A percentile compares a stretch with the other conserved stretches of the same genome.
phyloP scores from a whole-genome alignment of 495 filamentous ascomycete species.

The Bathelium albidoporum region DNA sequence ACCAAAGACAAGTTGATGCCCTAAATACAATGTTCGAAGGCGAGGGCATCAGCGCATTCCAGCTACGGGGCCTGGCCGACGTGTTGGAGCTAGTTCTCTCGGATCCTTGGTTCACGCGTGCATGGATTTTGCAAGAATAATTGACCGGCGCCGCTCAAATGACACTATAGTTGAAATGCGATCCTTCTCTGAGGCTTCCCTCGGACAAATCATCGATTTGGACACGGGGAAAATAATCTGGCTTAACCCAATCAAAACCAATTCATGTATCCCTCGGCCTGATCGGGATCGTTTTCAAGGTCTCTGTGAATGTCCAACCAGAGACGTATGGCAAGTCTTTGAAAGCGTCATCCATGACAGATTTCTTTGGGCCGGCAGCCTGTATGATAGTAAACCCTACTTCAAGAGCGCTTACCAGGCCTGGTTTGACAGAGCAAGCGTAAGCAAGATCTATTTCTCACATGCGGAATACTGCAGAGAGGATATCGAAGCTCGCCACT shows the following conservation, averaged over 20 bases:
- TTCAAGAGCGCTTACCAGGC: not conserved
- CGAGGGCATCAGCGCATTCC: not conserved
- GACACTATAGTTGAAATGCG: not conserved
- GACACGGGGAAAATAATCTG: not conserved
- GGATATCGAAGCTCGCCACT: not conserved
- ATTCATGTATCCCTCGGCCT: not conserved
- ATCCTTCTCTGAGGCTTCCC: not conserved
- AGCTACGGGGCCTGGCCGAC: not conserved
- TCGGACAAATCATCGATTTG: not conserved
- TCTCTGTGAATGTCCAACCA: not conserved
- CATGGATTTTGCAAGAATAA: constrained; percentile 4
- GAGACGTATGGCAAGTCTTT: not conserved
- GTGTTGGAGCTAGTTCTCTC: constrained; percentile 3
- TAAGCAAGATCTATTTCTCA: not conserved
- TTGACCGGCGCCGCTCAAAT: not conserved
- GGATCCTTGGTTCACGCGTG: not conserved
- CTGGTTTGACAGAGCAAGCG: not conserved
- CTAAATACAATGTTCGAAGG: not conserved
- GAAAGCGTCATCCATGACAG: not conserved
- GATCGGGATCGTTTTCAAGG: not conserved
- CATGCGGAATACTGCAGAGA: not conserved
- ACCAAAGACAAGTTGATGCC: not conserved
- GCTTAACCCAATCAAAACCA: not conserved
- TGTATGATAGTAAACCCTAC: not conserved
- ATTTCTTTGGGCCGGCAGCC: not conserved